Evolutionary conservation across 345 rosid genomes (phyloP), one percentile per base, ranked within the genome.

Genomic region (Aquilaria sinensis): DNA sequence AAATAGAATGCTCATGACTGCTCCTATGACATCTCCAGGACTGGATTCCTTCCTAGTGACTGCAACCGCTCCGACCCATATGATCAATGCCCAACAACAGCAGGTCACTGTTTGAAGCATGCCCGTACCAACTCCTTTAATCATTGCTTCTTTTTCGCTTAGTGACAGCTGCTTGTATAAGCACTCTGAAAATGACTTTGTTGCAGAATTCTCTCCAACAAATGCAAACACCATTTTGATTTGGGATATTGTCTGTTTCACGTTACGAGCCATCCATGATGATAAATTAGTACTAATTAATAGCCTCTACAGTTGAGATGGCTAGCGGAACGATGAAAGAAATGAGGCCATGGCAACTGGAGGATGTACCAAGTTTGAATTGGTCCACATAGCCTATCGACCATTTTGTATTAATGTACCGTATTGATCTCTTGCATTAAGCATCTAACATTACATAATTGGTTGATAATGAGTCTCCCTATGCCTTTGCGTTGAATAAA

Each of bases 91-190:
- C 86, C 86, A 86, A 47, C 85, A 74, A 60, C 77, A 70, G 70
- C 79, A 81, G 6, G 80, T 81, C 31, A 76, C 86, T 5, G 83
- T 54, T 62, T 86, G 92, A 46, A 86, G 67, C 81, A 76, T 77
- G 53, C 82, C 92, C 1, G 77, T 79, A 32, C 86, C 92, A 53
- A 83, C 75, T 62, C 92, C 92, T 65, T 83, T 86, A 57, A 83
- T 67, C 66, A 79, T 48, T 32, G 92, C 92, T 66, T 86, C 88
- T 66, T 70, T 71, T 70, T 67, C 76, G 82, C 85, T 74, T 11
- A 81, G 53, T 16, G 68, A 51, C 29, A 75, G 65, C 70, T 68
- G 85, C 48, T 70, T 74, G 15, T 70, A 74, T 80, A 76, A 74
- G 76, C 85, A 69, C 30, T 66, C 78, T 5, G 80, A 64, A 73